Percentiles rank a stretch among this genome's conserved stretches.
These are phyloP conservation scores for Penicillium pulvis DNA, from an alignment of 495 filamentous ascomycete genomes.

Conservation along the genomic window DNA sequence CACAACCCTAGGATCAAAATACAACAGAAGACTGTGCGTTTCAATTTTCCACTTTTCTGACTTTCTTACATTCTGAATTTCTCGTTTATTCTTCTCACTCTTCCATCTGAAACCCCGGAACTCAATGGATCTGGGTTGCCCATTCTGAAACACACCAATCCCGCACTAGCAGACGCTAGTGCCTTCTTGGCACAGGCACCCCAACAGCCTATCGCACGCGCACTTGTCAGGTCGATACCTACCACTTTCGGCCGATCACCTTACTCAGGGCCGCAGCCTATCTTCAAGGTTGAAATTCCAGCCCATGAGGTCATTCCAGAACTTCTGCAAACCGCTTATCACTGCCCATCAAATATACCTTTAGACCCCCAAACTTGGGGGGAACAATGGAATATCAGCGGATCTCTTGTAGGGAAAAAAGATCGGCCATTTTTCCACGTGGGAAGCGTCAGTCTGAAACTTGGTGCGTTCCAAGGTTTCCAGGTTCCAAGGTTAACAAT, in stretches of 20 bases:
- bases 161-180: slow-evolving; percentile 24
- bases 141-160: slow-evolving; percentile 32
- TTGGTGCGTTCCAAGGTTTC: slow-evolving; percentile 4
- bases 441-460: neutral
- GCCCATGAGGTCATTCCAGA: slow-evolving; percentile 7
- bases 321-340: neutral
- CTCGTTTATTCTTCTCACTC: too few relatives aligned
- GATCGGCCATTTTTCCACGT: slow-evolving; percentile 1
- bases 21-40: too few relatives aligned
- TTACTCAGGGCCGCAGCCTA: neutral
- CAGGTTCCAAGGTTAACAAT: neutral
- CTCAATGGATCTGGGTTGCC: slow-evolving; percentile 25
- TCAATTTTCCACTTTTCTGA: too few relatives aligned
- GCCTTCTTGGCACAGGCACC: slow-evolving; percentile 13
- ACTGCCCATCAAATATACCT: neutral
- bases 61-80: too few relatives aligned
- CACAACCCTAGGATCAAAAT: too few relatives aligned
- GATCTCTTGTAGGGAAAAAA: neutral
- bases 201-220: slow-evolving; percentile 12
- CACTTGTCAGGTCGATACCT: slow-evolving; percentile 12
- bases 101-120: slow-evolving; percentile 28
- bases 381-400: neutral
- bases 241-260: neutral
- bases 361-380: neutral
- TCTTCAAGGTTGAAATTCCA: slow-evolving; percentile 5